Evolutionary conservation across 192 early-diverging fungal genomes (phyloP).

Genomic region (Rhizoclosmatium globosum): DNA sequence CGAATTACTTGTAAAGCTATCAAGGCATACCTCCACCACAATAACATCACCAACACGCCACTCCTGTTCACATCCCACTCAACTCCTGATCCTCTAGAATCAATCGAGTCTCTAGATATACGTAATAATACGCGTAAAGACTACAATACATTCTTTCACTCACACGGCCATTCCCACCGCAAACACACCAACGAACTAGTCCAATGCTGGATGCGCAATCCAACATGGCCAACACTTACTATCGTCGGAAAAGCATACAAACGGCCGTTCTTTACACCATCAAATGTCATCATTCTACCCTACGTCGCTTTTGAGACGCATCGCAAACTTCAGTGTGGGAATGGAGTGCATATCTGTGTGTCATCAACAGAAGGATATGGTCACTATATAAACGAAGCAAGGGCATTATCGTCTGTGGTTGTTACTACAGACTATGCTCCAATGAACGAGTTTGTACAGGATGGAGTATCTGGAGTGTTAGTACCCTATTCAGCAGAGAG

Average conservation of each 20-base stretch:
- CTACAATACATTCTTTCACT: constrained; percentile 28
- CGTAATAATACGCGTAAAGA: not conserved
- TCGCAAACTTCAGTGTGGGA: not conserved
- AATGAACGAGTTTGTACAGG: constrained; percentile 15
- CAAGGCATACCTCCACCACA: not conserved
- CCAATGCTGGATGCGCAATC: constrained; percentile 23
- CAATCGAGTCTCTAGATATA: not conserved
- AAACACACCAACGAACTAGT: constrained; percentile 13
- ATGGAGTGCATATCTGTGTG: constrained; percentile 12
- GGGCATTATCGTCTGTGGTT: not conserved
- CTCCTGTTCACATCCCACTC: constrained; percentile 32
- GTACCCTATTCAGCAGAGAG: not conserved
- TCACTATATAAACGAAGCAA: constrained; percentile 32
- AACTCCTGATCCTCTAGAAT: constrained; percentile 8
- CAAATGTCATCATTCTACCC: not conserved
- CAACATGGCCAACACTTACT: constrained; percentile 30
- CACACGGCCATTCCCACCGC: constrained; percentile 1
- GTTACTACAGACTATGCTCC: not conserved
- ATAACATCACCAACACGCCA: not conserved
- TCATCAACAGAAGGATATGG: constrained; percentile 16
- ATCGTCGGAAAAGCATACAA: constrained; percentile 9
- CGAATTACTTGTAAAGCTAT: constrained; percentile 18
- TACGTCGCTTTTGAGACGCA: not conserved
- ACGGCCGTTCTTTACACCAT: not conserved
- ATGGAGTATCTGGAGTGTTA: not conserved